Conservation (phyloP, 2,329 filamentous ascomycete genomes). For the Pseudogymnoascus sp. region DNA sequence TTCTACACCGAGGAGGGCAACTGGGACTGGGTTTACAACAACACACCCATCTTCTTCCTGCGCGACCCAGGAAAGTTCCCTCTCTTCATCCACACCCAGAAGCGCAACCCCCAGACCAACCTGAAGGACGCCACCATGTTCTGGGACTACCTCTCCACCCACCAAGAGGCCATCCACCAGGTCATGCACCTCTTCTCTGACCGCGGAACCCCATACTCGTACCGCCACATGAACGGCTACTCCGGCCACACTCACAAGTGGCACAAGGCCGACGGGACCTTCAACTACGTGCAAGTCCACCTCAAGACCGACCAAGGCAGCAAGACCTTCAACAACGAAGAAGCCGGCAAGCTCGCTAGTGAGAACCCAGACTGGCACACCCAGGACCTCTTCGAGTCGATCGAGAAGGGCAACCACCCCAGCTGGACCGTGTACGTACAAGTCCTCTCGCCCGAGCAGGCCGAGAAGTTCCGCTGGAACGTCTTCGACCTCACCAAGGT, state of each 20-base stretch:
- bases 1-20: conserved; percentile 63
- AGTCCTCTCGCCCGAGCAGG: conserved; percentile 51
- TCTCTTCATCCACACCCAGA: conserved; percentile 69
- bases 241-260: conserved; percentile 60
- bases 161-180: conserved; percentile 55
- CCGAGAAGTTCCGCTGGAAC: conserved; percentile 51
- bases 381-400: conserved; percentile 56
- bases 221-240: conserved; percentile 60
- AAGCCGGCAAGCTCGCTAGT: conserved; percentile 44
- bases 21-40: conserved; percentile 68
- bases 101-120: conserved; percentile 64
- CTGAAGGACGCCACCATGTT: conserved; percentile 50
- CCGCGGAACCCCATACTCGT: conserved; percentile 55
- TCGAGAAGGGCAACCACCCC: conserved; percentile 50
- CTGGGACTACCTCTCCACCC: conserved; percentile 39
- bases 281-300: conserved; percentile 58
- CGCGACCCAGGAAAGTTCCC: conserved; percentile 68
- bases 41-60: conserved; percentile 70
- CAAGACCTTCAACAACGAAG: conserved; percentile 49
- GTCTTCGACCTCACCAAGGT: conserved; percentile 63
- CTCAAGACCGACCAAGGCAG: conserved; percentile 54
- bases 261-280: conserved; percentile 55
- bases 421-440: conserved; percentile 58
- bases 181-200: conserved; percentile 60
- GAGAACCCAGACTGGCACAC: conserved; percentile 55